Conservation (phyloP, 2,329 filamentous ascomycete species). For the Trichoderma endophyticum region DNA sequence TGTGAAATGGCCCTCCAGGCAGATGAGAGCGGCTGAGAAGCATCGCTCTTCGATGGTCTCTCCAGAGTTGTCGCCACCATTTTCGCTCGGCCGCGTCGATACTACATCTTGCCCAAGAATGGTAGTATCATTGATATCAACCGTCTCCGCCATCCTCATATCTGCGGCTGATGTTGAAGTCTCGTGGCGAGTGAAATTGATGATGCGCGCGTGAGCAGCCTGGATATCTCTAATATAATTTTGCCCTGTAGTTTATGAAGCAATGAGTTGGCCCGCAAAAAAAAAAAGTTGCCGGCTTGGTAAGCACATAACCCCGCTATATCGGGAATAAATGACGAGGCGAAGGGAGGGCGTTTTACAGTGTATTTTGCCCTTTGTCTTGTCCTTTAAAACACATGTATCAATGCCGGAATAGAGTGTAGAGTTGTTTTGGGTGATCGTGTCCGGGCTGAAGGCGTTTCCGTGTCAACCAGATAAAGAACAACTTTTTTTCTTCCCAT, state of each 20-base stretch:
- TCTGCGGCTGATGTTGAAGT: neutral
- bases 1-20: constrained; percentile 60
- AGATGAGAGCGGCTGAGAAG: constrained; percentile 59
- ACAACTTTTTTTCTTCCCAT: neutral
- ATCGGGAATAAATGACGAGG: neutral
- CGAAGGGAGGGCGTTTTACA: neutral
- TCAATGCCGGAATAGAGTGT: neutral
- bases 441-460: neutral
- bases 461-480: neutral
- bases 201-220: neutral
- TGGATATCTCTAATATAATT: neutral
- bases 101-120: constrained; percentile 9
- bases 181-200: neutral
- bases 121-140: constrained; percentile 10
- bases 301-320: constrained; percentile 15
- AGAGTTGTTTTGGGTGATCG: neutral
- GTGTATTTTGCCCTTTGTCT: neutral
- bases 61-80: constrained; percentile 24
- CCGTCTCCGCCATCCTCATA: constrained; percentile 18
- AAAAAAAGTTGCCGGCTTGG: constrained; percentile 21
- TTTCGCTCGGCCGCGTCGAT: neutral
- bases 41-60: constrained; percentile 62
- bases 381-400: neutral
- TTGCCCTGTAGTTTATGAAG: constrained; percentile 13
- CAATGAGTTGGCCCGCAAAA: constrained; percentile 20